Conservation (phyloP, 176 grass and related monocot species). For the Elymus sibiricus region DNA sequence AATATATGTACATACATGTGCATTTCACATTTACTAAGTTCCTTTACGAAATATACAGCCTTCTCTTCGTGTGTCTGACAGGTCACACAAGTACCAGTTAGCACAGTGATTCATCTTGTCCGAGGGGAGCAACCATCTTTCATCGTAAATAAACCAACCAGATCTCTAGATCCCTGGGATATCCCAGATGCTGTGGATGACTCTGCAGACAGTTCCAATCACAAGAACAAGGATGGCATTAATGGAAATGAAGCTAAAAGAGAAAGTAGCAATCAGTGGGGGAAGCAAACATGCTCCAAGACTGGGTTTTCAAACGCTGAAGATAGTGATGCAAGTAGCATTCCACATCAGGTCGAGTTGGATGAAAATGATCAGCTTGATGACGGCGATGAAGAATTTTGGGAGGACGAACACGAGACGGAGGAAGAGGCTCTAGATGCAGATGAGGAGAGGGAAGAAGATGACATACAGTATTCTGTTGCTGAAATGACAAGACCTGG, state of each 20-base stretch:
- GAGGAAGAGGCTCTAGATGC: background rate
- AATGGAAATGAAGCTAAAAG: slow-evolving; percentile 2
- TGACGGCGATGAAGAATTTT: slow-evolving; percentile 24
- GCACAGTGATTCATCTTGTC: slow-evolving; percentile 87
- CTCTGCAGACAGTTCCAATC: background rate
- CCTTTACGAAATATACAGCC: background rate
- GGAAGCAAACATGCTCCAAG: background rate
- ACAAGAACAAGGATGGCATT: background rate
- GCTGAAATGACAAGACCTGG: slow-evolving; percentile 80
- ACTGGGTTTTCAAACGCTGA: background rate
- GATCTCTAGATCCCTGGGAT: slow-evolving; percentile 46
- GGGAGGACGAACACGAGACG: slow-evolving; percentile 10
- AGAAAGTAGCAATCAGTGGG: background rate
- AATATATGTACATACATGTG: background rate
- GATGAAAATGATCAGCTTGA: slow-evolving; percentile 31
- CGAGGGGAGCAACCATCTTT: slow-evolving; percentile 52
- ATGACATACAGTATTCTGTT: slow-evolving; percentile 54
- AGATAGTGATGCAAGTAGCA: background rate
- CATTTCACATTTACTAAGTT: background rate
- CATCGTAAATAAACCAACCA: slow-evolving; percentile 34
- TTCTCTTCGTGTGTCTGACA: slow-evolving; percentile 25
- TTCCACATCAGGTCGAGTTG: background rate
- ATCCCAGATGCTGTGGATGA: slow-evolving; percentile 38
- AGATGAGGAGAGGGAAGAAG: slow-evolving; percentile 3
- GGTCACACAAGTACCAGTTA: slow-evolving; percentile 70